Evolutionary conservation across 2,329 filamentous ascomycete genomes (phyloP).

Genomic region (Exophiala xenobiotica): DNA sequence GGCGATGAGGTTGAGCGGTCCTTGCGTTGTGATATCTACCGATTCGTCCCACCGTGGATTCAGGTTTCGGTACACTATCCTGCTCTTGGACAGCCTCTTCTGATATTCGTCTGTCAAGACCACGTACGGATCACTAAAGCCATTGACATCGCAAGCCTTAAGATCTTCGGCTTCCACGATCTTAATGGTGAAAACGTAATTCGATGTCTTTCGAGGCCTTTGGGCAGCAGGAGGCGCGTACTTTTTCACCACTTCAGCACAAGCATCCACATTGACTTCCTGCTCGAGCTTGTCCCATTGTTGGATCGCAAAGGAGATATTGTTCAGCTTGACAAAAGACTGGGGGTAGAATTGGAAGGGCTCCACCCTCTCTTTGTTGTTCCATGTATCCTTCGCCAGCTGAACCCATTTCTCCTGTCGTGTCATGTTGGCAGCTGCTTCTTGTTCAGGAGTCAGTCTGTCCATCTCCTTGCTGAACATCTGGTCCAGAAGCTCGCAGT

Average conservation of each 20-base stretch:
- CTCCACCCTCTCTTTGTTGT: constrained; percentile 85
- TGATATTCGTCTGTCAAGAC: constrained; percentile 97
- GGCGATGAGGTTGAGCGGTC: constrained; percentile 88
- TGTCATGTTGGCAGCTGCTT: constrained; percentile 72
- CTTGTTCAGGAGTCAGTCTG: constrained; percentile 80
- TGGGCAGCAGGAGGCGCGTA: constrained; percentile 70
- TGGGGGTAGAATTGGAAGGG: constrained; percentile 83
- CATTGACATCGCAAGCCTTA: constrained; percentile 95
- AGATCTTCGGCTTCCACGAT: constrained; percentile 96
- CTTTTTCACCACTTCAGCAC: constrained; percentile 75
- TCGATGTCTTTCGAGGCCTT: constrained; percentile 68
- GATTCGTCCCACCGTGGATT: constrained; percentile 98
- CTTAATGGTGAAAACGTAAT: constrained; percentile 98
- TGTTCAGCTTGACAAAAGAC: constrained; percentile 97
- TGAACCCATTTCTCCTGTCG: constrained; percentile 92
- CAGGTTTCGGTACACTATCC: constrained; percentile 83
- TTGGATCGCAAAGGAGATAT: constrained; percentile 90
- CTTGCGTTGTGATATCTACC: constrained; percentile 90
- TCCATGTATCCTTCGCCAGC: constrained; percentile 90
- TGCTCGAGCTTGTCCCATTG: constrained; percentile 88
- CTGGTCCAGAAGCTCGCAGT: constrained; percentile 87
- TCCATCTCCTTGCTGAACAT: constrained; percentile 92
- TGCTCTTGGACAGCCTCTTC: constrained; percentile 91
- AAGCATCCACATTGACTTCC: constrained; percentile 87
- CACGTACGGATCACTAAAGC: constrained; percentile 92